These are phyloP conservation scores for Diaporthe sp. DNA, from an alignment of 2,329 filamentous ascomycete genomes.

Conservation along the genomic window DNA sequence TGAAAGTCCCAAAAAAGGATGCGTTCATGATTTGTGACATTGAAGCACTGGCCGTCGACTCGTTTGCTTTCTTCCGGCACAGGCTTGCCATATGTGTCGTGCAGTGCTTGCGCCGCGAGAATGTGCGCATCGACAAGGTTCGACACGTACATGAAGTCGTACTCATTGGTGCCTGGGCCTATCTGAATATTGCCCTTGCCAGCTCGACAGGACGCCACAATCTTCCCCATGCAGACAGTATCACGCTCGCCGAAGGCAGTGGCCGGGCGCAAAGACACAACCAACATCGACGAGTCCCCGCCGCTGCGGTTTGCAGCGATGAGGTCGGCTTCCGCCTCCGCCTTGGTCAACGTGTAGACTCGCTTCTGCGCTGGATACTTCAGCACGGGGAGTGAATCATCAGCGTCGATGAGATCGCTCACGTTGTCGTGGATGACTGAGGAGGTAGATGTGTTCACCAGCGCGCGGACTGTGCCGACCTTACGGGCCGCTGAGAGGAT, in stretches of 20 bases:
- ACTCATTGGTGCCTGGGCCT: neutral
- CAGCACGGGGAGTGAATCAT: neutral
- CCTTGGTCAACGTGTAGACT: neutral
- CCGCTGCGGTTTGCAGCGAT: neutral
- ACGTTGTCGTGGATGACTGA: neutral
- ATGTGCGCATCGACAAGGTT: conserved; percentile 3
- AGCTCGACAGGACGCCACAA: neutral
- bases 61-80: neutral
- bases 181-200: neutral
- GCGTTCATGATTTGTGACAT: neutral
- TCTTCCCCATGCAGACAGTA: neutral
- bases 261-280: neutral
- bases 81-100: neutral
- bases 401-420: neutral
- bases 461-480: neutral
- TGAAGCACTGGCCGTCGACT: neutral
- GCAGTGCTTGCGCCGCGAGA: neutral
- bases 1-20: neutral
- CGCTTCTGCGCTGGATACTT: neutral
- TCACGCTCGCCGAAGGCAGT: neutral
- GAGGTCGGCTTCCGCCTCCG: neutral
- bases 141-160: neutral
- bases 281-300: neutral
- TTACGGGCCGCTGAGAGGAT: neutral
- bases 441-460: conserved; percentile 12